phyloP scores from a whole-genome alignment of 2,329 filamentous ascomycete genomes.

The Aureobasidium lini region DNA sequence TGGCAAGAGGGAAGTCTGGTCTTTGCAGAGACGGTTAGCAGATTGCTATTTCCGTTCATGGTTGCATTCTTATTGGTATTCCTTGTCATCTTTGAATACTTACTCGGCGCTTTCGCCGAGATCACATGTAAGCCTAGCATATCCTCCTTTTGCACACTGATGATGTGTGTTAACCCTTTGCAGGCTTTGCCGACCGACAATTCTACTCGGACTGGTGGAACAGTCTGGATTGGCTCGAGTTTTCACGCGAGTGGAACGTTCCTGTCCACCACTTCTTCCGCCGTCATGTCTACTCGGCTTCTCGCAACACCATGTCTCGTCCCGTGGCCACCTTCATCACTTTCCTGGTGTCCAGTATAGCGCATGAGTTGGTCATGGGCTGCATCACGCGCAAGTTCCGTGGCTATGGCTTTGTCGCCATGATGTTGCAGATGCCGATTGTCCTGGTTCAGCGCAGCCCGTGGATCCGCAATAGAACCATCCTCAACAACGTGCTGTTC shows the following conservation, averaged over 20 bases:
- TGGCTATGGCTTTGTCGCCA: slow-evolving; percentile 86
- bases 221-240: slow-evolving; percentile 84
- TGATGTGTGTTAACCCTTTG: slow-evolving; percentile 15
- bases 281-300: slow-evolving; percentile 85
- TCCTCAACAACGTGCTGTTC: slow-evolving; percentile 54
- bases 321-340: slow-evolving; percentile 78
- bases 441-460: slow-evolving; percentile 80
- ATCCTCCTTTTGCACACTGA: not conserved
- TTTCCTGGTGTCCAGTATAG: slow-evolving; percentile 80
- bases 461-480: slow-evolving; percentile 65
- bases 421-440: slow-evolving; percentile 96
- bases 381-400: slow-evolving; percentile 96
- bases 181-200: slow-evolving; percentile 78
- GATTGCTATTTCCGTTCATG: slow-evolving; percentile 95
- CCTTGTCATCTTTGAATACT: slow-evolving; percentile 96
- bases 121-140: slow-evolving; percentile 54
- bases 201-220: slow-evolving; percentile 80
- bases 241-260: slow-evolving; percentile 88
- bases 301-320: slow-evolving; percentile 66
- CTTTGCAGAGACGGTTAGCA: slow-evolving; percentile 80
- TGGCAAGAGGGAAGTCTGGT: slow-evolving; percentile 66
- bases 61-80: slow-evolving; percentile 91
- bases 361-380: slow-evolving; percentile 93
- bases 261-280: slow-evolving; percentile 94
- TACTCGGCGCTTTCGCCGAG: slow-evolving; percentile 89